Evolutionary conservation across 495 filamentous ascomycete species (phyloP).

Genomic region (Penicillium mononematosum): DNA sequence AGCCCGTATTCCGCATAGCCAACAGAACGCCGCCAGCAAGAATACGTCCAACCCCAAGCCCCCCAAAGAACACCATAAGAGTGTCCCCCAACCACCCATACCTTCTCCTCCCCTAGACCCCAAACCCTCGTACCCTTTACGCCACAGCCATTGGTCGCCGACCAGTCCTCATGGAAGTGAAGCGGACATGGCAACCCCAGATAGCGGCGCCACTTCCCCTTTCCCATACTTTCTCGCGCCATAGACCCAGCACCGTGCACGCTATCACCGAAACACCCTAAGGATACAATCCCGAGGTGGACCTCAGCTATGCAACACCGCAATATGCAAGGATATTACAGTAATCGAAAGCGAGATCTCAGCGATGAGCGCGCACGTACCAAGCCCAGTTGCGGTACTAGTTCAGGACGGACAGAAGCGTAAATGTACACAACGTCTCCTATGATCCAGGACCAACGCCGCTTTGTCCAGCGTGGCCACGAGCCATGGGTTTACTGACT

Average conservation of each 20-base stretch:
- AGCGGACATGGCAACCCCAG: constrained; percentile 49
- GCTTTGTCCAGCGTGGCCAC: constrained; percentile 2
- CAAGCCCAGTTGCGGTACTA: neutral
- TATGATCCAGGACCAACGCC: constrained; percentile 1
- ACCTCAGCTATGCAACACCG: neutral
- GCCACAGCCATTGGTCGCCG: constrained; percentile 51
- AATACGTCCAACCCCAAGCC: constrained; percentile 9
- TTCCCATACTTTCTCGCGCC: neutral
- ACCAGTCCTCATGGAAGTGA: constrained; percentile 43
- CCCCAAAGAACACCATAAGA: neutral
- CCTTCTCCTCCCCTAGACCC: neutral
- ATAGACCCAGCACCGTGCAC: neutral
- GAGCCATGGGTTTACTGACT: constrained; percentile 1
- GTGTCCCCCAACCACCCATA: neutral
- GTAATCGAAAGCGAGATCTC: neutral
- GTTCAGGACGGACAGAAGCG: neutral
- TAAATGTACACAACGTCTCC: constrained; percentile 6
- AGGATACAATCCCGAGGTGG: neutral
- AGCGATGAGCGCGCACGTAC: neutral
- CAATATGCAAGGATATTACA: neutral
- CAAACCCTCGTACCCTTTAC: constrained; percentile 26
- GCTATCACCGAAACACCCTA: neutral
- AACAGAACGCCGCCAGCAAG: constrained; percentile 16
- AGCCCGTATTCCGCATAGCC: constrained; percentile 12
- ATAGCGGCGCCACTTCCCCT: constrained; percentile 30